Base-by-base conservation (phyloP, 805 yeast genomes). In the Cyberlindnera lachancei region DNA sequence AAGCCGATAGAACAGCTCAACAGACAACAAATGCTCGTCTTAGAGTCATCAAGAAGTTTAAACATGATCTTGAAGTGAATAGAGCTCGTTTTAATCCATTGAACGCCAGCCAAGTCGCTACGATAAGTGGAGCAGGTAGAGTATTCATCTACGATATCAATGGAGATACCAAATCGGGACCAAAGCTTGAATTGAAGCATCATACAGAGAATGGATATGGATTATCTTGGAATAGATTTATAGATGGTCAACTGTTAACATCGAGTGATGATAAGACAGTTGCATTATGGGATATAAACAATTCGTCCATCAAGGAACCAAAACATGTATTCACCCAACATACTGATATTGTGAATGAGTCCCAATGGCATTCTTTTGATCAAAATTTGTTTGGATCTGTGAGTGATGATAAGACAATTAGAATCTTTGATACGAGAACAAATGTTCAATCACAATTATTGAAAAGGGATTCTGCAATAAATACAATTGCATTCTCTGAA, bases 131-230 rank as follows among this genome's bases (percentile, higher is more conserved):
- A 0, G 48, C 48, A 4, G 94, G 94, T 23, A 68, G 64, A 24
- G 69, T 78, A 0, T 73, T 56, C 42, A 48, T 83, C 6, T 81
- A 75, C 50, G 63, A 51, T 17, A 31, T 53, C 33, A 36, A 54
- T 41, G 31, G 51, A 30, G 40, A 56, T 44, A 41, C 59, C 33
- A 33, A 43, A 13, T 45, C 53, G 9, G 30, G 40, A 2, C 57
- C 59, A 15, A n/a, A n/a, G n/a, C 36, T 46, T 2, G 39, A 48
- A 4, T 41, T 75, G 30, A 48, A 59, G 8, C 77, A 73, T 25
- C 88, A 81, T 48, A 56, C 59, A 4, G 75, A 66, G 17, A 82
- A 82, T 42, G 92, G 92, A 1, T 83, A 77, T 51, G 92, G 92
- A 4, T 56, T 83, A 23, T 64, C 79, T 7, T 83, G 90, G 80